Conservation (phyloP, 1,139 yeast genomes). For the Cylindricascospora bacillispora region DNA sequence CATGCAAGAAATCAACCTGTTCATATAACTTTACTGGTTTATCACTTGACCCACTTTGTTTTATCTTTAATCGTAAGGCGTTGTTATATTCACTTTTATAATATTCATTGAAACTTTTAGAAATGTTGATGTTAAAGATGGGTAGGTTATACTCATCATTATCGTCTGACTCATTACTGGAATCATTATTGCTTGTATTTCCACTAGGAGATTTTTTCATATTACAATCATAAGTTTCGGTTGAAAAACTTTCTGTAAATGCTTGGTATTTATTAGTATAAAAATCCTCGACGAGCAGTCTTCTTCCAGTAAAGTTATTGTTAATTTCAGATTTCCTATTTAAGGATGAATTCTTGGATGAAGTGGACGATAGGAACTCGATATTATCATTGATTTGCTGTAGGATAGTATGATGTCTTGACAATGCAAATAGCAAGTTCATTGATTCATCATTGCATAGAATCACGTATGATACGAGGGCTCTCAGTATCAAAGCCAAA, state of each 20-base stretch:
- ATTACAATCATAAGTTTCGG: not conserved
- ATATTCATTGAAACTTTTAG: not conserved
- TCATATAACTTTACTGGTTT: slow-evolving; percentile 1
- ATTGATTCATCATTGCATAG: slow-evolving; percentile 40
- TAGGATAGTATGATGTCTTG: slow-evolving; percentile 33
- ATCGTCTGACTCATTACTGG: slow-evolving; percentile 1
- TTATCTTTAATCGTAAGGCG: not conserved
- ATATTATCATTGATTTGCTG: slow-evolving; percentile 18
- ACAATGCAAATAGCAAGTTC: slow-evolving; percentile 39
- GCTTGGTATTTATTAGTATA: not conserved
- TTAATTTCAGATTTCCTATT: slow-evolving; percentile 1
- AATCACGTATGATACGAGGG: slow-evolving; percentile 39
- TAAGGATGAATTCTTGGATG: slow-evolving; percentile 6
- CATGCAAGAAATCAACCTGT: slow-evolving; percentile 2
- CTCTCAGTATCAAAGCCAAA: slow-evolving; percentile 44
- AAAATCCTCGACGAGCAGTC: too few species aligned
- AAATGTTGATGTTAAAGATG: not conserved
- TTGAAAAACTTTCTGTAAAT: not conserved
- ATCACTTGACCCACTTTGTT: slow-evolving; percentile 5
- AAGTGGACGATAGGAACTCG: slow-evolving; percentile 14
- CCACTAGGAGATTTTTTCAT: not conserved
- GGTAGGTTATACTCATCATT: slow-evolving; percentile 1
- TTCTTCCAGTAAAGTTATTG: slow-evolving; percentile 1
- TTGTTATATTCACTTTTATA: not conserved
- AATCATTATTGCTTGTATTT: slow-evolving; percentile 1